Evolutionary conservation across 2,329 filamentous ascomycete genomes (phyloP).

Genomic region (Pseudogymnoascus verrucosus): DNA sequence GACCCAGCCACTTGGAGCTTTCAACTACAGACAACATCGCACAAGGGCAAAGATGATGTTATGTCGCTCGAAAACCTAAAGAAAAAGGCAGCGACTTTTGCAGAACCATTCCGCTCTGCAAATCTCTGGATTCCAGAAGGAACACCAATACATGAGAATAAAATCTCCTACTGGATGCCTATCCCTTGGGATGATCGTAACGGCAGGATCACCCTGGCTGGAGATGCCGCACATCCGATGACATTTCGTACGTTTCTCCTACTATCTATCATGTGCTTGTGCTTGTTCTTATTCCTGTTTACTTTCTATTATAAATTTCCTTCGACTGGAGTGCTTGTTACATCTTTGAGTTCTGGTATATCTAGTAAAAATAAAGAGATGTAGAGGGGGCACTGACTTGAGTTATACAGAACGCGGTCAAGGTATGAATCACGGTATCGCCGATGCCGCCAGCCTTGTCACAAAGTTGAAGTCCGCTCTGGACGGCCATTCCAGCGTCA

Average conservation of each 20-base stretch:
- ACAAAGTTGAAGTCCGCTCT: constrained; percentile 16
- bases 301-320: background rate
- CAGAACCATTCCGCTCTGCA: constrained; percentile 16
- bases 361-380: background rate
- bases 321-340: background rate
- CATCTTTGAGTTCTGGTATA: background rate
- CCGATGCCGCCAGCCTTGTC: constrained; percentile 27
- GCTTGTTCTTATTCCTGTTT: background rate
- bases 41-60: constrained; percentile 11
- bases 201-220: constrained; percentile 40
- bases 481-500: constrained; percentile 16
- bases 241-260: constrained; percentile 27
- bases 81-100: constrained; percentile 15
- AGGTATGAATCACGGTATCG: constrained; percentile 39
- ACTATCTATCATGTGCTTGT: background rate
- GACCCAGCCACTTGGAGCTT: constrained; percentile 20
- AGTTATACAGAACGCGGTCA: constrained; percentile 33
- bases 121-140: constrained; percentile 13
- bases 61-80: constrained; percentile 11
- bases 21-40: constrained; percentile 20
- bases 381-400: background rate
- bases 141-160: constrained; percentile 17
- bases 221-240: constrained; percentile 52
- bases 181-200: constrained; percentile 35
- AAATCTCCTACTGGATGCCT: constrained; percentile 28